Percentiles rank a stretch among this genome's conserved stretches.
Evolutionary conservation across 768 basidiomycete genomes (phyloP).

Genomic region (Auriscalpium microsporum): DNA sequence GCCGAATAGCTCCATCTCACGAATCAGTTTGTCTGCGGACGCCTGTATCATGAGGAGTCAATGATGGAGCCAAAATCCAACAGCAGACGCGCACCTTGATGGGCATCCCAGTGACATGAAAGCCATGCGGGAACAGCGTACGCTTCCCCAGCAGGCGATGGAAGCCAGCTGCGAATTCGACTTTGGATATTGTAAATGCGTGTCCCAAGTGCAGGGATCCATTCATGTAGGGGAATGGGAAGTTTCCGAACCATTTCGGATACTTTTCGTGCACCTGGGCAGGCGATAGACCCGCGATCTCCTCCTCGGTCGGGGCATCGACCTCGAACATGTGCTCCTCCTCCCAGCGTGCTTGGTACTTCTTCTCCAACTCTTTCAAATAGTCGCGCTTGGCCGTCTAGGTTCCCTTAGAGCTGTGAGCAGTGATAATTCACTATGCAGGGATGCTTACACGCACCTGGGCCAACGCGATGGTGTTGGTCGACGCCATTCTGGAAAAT

Average conservation of each 20-base stretch:
- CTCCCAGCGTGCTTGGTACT: constrained; percentile 79
- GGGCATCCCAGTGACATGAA: constrained; percentile 98
- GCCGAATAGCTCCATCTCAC: constrained; percentile 96
- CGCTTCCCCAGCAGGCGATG: constrained; percentile 92
- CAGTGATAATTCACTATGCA: background rate
- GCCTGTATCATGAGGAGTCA: constrained; percentile 42
- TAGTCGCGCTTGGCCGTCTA: constrained; percentile 94
- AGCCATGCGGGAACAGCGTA: constrained; percentile 93
- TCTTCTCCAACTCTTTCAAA: constrained; percentile 71
- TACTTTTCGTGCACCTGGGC: constrained; percentile 63
- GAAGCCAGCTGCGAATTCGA: constrained; percentile 94
- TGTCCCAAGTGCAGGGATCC: constrained; percentile 95
- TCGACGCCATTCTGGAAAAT: constrained; percentile 8
- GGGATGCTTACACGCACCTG: constrained; percentile 17
- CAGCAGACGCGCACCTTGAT: constrained; percentile 71
- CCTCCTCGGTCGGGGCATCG: constrained; percentile 64
- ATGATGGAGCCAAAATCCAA: background rate
- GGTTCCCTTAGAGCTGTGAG: background rate
- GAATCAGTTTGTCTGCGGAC: constrained; percentile 93
- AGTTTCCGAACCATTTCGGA: constrained; percentile 98
- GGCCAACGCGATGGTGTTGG: constrained; percentile 23
- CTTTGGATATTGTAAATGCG: constrained; percentile 96
- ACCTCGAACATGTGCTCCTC: constrained; percentile 75
- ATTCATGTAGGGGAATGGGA: constrained; percentile 98
- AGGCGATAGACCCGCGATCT: constrained; percentile 53